Base-by-base conservation (phyloP, 805 yeast species). In the Wickerhamiella dianesei region DNA sequence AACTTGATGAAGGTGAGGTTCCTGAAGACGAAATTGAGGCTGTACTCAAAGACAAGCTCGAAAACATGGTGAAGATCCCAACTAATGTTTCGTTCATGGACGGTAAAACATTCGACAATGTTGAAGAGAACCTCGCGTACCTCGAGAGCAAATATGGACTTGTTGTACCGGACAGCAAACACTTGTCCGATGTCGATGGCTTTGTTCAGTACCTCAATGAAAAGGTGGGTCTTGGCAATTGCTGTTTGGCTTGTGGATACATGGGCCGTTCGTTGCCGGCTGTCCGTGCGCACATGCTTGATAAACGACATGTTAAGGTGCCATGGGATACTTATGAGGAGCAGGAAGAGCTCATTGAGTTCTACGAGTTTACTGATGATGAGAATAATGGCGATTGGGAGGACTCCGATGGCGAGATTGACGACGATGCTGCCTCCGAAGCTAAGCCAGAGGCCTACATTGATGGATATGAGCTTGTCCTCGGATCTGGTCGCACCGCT, bases 291-390 rank as follows among this genome's bases (percentile, higher is more conserved):
- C 99, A 92, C 63, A 80, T 86, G 82, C 56, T 71, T 3, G 73
- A 82, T 6, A 92, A 92, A 64, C 77, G 86, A 48, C 99, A 92
- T 63, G 82, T 89, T 67, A 75, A 77, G 59, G 73, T 92, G 50
- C 96, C 97, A 0, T 92, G 82, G 64, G 97, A 92, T 57, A 64
- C 77, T 0, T 80, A 77, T 46, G 80, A 80, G 48, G 94, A 92
- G 58, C 78, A 79, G 58, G 72, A 78, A 43, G 82, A 80, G 58
- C 71, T 89, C 40, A 74, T 87, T 0, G 80, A 77, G 37, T 92
- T 81, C 59, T 92, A 92, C 60, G 96, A 89, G 60, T 88, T 85
- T 65, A 72, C 84, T 0, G 70, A 87, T 1, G 71, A 63, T 14
- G 66, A 53, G 19, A 64, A 53, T 2, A 66, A 57, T 13, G 64